Conservation (phyloP, 106 monocot genomes). For the Phalaenopsis equestris region DNA sequence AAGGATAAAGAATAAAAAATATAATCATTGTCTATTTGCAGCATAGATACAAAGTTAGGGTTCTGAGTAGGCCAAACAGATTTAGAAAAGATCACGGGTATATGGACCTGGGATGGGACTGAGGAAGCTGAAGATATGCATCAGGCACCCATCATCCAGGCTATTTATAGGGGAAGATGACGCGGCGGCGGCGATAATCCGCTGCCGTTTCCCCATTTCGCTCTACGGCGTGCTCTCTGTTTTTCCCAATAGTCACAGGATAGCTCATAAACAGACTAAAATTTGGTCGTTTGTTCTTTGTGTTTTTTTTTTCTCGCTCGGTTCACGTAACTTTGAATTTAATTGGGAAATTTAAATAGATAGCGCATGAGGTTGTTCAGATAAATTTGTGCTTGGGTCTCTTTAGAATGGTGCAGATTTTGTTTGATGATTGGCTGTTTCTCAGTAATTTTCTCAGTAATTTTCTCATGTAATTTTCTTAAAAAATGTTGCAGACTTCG, state of each 20-base stretch:
- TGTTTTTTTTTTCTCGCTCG: too few species aligned
- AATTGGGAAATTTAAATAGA: too few species aligned
- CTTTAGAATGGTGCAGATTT: too few species aligned
- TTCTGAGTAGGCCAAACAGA: background rate
- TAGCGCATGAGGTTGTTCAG: too few species aligned
- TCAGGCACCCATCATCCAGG: slow-evolving; percentile 95
- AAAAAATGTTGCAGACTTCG: too few species aligned
- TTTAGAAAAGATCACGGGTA: background rate
- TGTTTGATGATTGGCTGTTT: too few species aligned
- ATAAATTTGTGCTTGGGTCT: too few species aligned
- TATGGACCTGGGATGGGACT: slow-evolving; percentile 80
- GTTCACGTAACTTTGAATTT: too few species aligned
- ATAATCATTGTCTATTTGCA: background rate
- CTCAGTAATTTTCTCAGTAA: too few species aligned
- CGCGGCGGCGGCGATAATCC: background rate
- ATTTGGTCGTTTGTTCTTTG: too few species aligned
- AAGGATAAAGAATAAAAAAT: background rate
- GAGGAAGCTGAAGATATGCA: slow-evolving; percentile 98
- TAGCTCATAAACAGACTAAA: background rate
- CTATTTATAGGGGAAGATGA: slow-evolving; percentile 28
- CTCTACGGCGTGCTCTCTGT: background rate
- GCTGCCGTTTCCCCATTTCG: slow-evolving; percentile 2
- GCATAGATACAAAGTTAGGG: slow-evolving; percentile 1
- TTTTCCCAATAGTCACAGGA: background rate
- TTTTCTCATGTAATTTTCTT: too few species aligned